These are phyloP conservation scores for Penicillium sp. DNA, from an alignment of 2,329 filamentous ascomycete genomes.

Conservation along the genomic window DNA sequence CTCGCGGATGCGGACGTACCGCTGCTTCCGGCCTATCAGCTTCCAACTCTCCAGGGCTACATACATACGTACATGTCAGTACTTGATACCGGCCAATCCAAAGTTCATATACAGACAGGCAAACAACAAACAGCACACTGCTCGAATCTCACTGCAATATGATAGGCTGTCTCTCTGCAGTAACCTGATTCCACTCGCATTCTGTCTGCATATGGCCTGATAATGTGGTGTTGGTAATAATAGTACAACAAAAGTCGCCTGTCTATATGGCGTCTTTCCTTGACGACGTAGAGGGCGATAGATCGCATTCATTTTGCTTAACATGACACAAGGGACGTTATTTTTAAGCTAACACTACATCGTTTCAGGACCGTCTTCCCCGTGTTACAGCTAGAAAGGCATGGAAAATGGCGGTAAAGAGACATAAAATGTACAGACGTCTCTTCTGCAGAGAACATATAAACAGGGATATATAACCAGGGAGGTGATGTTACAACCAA, in stretches of 20 bases:
- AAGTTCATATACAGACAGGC: neutral
- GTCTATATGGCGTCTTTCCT: neutral
- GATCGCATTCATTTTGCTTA: neutral
- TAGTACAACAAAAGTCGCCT: too few relatives aligned
- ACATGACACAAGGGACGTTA: neutral
- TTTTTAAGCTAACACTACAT: neutral
- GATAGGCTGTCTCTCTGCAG: neutral
- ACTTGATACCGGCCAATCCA: constrained; percentile 1
- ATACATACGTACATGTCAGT: neutral
- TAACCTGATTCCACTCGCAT: neutral
- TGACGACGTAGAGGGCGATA: neutral
- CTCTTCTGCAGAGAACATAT: neutral
- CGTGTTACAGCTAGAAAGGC: neutral
- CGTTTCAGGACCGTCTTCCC: too few relatives aligned
- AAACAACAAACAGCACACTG: neutral
- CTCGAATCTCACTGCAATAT: neutral
- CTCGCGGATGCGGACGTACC: neutral
- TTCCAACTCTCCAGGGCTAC: neutral
- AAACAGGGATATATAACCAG: neutral
- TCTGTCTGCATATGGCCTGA: neutral
- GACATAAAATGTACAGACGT: neutral
- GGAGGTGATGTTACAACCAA: neutral
- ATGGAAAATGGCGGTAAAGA: neutral
- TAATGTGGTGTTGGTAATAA: neutral
- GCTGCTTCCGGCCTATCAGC: constrained; percentile 1